phyloP scores from a whole-genome alignment of 371 early-diverging fungal species.

The Umbelopsis sp. region DNA sequence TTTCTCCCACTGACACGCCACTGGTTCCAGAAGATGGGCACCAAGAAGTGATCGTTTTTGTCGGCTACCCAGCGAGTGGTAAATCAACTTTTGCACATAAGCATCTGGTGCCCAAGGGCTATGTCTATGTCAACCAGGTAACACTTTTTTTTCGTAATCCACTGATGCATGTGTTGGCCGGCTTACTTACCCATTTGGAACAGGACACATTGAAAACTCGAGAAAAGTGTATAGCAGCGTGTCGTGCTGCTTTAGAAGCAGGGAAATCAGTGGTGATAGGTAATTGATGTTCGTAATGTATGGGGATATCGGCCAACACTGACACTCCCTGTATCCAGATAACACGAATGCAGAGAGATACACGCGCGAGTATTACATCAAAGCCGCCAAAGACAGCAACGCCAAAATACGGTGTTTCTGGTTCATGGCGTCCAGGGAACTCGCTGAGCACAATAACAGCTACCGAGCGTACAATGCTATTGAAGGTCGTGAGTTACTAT shows the following conservation, averaged over 20 bases:
- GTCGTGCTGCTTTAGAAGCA: conserved; percentile 51
- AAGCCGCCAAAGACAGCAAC: conserved; percentile 58
- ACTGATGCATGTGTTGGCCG: not conserved
- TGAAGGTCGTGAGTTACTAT: conserved; percentile 36
- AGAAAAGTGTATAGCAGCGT: conserved; percentile 69
- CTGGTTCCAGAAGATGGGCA: conserved; percentile 37
- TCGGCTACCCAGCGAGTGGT: conserved; percentile 89
- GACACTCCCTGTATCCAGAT: conserved; percentile 48
- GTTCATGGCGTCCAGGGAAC: conserved; percentile 61
- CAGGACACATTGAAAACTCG: conserved; percentile 75
- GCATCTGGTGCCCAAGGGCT: conserved; percentile 65
- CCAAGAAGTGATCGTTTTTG: conserved; percentile 73
- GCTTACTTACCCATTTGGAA: not conserved
- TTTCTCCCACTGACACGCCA: conserved; percentile 35
- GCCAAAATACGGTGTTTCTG: conserved; percentile 71
- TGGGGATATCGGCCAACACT: not conserved
- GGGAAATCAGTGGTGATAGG: conserved; percentile 68
- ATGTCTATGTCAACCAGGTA: conserved; percentile 83
- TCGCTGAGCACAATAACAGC: conserved; percentile 80
- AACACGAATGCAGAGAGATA: conserved; percentile 83
- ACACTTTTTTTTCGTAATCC: not conserved
- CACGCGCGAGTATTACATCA: conserved; percentile 67
- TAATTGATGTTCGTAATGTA: conserved; percentile 15
- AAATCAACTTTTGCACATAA: conserved; percentile 76
- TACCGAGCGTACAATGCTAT: conserved; percentile 55